Evolutionary conservation across 2,329 filamentous ascomycete species (phyloP).

Genomic region (Chrysoporthe cubensis): DNA sequence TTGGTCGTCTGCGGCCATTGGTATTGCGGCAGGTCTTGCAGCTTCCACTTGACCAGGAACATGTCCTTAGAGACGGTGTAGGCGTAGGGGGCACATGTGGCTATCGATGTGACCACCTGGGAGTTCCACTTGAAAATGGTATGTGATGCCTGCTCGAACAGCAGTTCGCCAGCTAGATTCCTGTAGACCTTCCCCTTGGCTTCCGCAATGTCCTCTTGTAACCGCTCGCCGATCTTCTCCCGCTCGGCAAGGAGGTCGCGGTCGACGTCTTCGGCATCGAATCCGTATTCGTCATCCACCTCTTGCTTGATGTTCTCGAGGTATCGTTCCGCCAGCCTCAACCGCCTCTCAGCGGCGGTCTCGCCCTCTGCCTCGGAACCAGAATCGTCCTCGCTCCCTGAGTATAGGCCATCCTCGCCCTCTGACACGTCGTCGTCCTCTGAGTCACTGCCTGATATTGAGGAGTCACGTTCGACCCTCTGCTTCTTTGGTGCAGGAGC

Average conservation of each 20-base stretch:
- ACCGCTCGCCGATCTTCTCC: constrained; percentile 85
- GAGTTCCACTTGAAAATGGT: constrained; percentile 80
- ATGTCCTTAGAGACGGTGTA: constrained; percentile 91
- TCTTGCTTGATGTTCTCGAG: constrained; percentile 87
- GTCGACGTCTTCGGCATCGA: constrained; percentile 93
- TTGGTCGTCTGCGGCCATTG: constrained; percentile 63
- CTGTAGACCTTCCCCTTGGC: constrained; percentile 88
- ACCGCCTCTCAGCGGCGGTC: constrained; percentile 84
- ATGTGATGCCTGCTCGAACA: constrained; percentile 68
- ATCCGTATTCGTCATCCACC: constrained; percentile 76
- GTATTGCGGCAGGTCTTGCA: constrained; percentile 67
- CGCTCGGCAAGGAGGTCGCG: constrained; percentile 87
- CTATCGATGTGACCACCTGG: constrained; percentile 77
- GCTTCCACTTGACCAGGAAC: constrained; percentile 85
- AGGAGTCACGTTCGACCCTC: constrained; percentile 63
- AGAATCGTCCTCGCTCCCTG: constrained; percentile 58
- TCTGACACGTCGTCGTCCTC: constrained; percentile 61
- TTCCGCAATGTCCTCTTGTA: constrained; percentile 92
- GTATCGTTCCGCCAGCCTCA: constrained; percentile 89
- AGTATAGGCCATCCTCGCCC: constrained; percentile 32
- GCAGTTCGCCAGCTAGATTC: constrained; percentile 73
- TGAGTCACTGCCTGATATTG: constrained; percentile 83
- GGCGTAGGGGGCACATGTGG: constrained; percentile 75
- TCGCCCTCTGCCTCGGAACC: constrained; percentile 81
- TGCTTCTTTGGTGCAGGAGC: constrained; percentile 44